Percentiles rank a stretch among this genome's conserved stretches.
Evolutionary conservation across 2,329 filamentous ascomycete species (phyloP).

Genomic region (Diaporthe sp.): DNA sequence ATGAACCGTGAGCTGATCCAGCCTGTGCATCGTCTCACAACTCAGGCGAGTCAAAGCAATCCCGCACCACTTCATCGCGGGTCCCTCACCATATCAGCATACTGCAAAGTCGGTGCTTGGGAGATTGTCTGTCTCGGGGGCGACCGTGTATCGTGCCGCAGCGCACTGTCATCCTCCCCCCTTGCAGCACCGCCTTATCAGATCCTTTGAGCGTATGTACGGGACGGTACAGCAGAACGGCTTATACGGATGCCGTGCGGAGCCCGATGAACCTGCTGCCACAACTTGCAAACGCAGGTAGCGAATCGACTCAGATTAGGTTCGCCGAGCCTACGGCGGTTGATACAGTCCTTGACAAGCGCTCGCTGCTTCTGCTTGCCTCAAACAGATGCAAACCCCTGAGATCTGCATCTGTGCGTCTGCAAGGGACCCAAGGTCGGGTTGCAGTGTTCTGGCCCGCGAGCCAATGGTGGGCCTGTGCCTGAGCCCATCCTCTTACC

Average conservation of each 20-base stretch:
- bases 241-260: slow-evolving; percentile 1
- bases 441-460: slow-evolving; percentile 33
- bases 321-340: slow-evolving; percentile 3
- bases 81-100: slow-evolving; percentile 11
- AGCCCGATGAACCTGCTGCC: neutral
- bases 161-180: slow-evolving; percentile 7
- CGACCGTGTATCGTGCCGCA: slow-evolving; percentile 4
- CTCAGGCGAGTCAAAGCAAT: slow-evolving; percentile 15
- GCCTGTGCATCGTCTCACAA: slow-evolving; percentile 26
- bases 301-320: neutral
- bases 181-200: slow-evolving; percentile 23
- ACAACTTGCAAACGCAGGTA: neutral
- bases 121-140: slow-evolving; percentile 33
- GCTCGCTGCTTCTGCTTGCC: slow-evolving; percentile 25
- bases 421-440: slow-evolving; percentile 33
- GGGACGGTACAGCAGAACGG: slow-evolving; percentile 8
- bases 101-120: neutral
- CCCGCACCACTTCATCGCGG: slow-evolving; percentile 9
- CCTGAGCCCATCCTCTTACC: slow-evolving; percentile 34
- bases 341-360: slow-evolving; percentile 13
- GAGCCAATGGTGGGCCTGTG: slow-evolving; percentile 40
- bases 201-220: neutral
- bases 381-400: slow-evolving; percentile 35
- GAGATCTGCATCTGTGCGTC: slow-evolving; percentile 34
- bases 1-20: slow-evolving; percentile 24